Conservation (phyloP, 225 moss, liverwort and hornwort genomes). For the Ulota crispa region DNA sequence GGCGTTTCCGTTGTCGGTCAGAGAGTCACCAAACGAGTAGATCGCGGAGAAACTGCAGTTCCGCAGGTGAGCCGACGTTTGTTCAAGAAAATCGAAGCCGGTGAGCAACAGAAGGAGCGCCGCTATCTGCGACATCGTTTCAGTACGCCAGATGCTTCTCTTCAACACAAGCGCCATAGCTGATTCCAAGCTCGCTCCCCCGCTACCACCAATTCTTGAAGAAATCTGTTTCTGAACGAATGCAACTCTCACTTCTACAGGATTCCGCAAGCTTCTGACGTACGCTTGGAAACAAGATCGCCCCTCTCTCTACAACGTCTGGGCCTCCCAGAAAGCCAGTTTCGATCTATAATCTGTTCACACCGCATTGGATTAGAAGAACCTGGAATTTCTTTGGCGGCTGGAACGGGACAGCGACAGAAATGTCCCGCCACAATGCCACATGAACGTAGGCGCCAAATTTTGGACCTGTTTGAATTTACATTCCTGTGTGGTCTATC, state of each 20-base stretch:
- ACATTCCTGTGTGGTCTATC: neutral
- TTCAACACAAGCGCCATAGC: neutral
- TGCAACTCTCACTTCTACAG: neutral
- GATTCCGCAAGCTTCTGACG: neutral
- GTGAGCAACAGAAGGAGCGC: constrained; percentile 10
- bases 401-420: constrained; percentile 23
- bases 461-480: neutral
- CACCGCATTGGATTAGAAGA: neutral
- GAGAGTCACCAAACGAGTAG: constrained; percentile 67
- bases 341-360: neutral
- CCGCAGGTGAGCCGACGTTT: neutral
- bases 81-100: neutral
- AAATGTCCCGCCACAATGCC: constrained; percentile 7
- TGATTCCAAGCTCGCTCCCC: neutral
- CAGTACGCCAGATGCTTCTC: neutral
- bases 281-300: constrained; percentile 6
- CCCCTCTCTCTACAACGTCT: neutral
- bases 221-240: neutral
- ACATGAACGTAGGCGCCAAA: neutral
- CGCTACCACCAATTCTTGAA: neutral
- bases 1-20: constrained; percentile 47
- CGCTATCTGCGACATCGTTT: neutral
- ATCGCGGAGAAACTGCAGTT: constrained; percentile 55
- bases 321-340: neutral
- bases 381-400: neutral